Base-by-base conservation (phyloP, 495 filamentous ascomycete genomes). In the Alectoria sarmentosa region DNA sequence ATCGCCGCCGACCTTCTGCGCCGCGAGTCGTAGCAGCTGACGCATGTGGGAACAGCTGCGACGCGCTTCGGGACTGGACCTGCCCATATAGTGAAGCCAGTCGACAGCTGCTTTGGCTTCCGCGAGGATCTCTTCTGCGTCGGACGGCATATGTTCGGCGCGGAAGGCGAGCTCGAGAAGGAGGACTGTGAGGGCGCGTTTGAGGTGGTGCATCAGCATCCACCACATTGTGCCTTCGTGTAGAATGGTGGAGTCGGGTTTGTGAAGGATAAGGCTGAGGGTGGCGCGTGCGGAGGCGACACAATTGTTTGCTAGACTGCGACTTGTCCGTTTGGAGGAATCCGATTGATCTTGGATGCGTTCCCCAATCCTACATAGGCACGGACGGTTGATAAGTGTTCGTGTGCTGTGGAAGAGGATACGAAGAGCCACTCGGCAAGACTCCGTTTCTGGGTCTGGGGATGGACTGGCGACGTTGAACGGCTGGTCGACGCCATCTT, bases 181-280 rank as follows among this genome's bases (percentile, higher is more conserved):
- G 6, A 89, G 74, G 2, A 88, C 77, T 0, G 79, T 80, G 0
- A 80, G 76, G 21, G 85, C 82, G 72, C 86, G 83, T 75, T 85
- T 86, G 21, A 88, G 70, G 54, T 84, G 84, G 70, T 88, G 86
- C 1, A 88, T 70, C 9, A 82, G 76, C 61, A 77, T 82, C 86
- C 86, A 89, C 84, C 85, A 89, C 28, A 83, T 82, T 4, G 78
- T 76, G 30, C 78, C 76, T 21, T 74, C 74, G 67, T 85, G 80
- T 4, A 87, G 71, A 1, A 76, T 61, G n/a, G 66, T 66, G 19
- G 69, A 70, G 19, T 76, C 74, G 17, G 73, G 70, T 17, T 71
- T 68, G 56, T 80, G 75, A n/a, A 79, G 81, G n/a, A 89, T 73
- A 19, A 87, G 72, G 1, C 72, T 75, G 10, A 88, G 70, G 64